Percentiles rank a stretch among this genome's conserved stretches.
These are phyloP conservation scores for Cytospora piceae DNA, from an alignment of 2,329 filamentous ascomycete genomes.

Conservation along the genomic window DNA sequence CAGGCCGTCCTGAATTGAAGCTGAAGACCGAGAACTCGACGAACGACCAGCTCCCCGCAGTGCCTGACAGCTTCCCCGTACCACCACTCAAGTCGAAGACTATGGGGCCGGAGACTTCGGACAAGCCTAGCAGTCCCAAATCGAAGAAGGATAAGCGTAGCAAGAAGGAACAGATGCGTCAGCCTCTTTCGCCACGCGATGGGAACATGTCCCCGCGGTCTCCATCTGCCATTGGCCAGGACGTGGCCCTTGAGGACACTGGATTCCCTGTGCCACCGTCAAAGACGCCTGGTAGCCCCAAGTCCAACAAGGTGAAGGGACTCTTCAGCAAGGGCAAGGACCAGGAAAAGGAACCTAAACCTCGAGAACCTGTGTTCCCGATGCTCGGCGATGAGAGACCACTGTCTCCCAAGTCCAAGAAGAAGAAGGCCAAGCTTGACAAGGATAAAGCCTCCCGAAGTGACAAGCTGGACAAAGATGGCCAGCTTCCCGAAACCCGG, in stretches of 20 bases:
- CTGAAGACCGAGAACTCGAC: neutral
- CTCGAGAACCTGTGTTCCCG: neutral
- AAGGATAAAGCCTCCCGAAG: constrained; percentile 3
- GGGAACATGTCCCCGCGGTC: neutral
- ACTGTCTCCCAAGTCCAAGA: neutral
- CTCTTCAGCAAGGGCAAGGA: neutral
- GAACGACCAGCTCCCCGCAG: neutral
- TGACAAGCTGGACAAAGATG: neutral
- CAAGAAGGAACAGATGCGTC: constrained; percentile 2
- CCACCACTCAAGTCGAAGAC: neutral
- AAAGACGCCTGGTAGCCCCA: constrained; percentile 7
- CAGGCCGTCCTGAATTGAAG: constrained; percentile 11
- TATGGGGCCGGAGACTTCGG: neutral
- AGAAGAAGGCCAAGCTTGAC: neutral
- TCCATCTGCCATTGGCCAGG: neutral
- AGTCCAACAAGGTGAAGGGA: constrained; percentile 6
- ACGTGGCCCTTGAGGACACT: neutral
- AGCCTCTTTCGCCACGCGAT: constrained; percentile 12
- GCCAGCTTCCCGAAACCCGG: neutral
- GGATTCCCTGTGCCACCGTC: neutral
- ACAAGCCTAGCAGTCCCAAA: neutral
- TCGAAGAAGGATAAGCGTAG: constrained; percentile 7
- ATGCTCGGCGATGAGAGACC: neutral
- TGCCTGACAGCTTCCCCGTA: neutral
- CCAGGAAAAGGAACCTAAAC: constrained; percentile 3